Evolutionary conservation across 768 basidiomycete species (phyloP), one percentile per base, ranked within the genome.

Genomic region (Rhizopogon vulgaris): DNA sequence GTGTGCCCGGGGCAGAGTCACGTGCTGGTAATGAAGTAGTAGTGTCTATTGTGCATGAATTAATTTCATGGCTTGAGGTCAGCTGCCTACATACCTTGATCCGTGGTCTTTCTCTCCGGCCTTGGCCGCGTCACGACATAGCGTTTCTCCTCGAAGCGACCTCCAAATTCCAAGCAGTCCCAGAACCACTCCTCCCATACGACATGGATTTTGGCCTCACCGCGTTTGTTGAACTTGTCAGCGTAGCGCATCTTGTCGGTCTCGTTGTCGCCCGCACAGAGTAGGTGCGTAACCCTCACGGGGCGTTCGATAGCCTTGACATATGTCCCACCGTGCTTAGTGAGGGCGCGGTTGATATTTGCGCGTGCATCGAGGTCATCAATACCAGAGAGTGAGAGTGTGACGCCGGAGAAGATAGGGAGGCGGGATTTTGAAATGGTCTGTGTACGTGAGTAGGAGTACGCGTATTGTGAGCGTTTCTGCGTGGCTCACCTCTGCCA

Each of bases 151-250:
- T 84, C 79, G 52, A 85, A 85, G 51, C 82, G 71, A 30, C 85
- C 83, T 53, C 83, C 82, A 61, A 82, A 90, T 38, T 84, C 82
- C 2, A 94, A 60, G 25, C 80, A 94, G 61, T 96, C 94, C 91
- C 91, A 94, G 52, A 96, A 87, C 94, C 94, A 97, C 56, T 95
- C 93, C 61, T 94, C 92, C 88, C 94, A 95, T 1, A 96, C 82
- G 2, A 94, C 71, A 46, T 79, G 74, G 30, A 93, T 92, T 40
- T 79, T 75, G 5, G 84, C 85, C 65, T 90, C 89, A 32, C 82
- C 79, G 18, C 75, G 72, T 15, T 72, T 64, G 62, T 87, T 87
- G 60, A 88, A 87, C 61, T 85, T 86, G 52, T 82, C 77, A 0
- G 90, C 90, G 59, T 87, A 89, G 4, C 71, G 75, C 76, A 93